Base-by-base conservation (phyloP, 2,329 filamentous ascomycete species). In the Aspergillus neoniger region DNA sequence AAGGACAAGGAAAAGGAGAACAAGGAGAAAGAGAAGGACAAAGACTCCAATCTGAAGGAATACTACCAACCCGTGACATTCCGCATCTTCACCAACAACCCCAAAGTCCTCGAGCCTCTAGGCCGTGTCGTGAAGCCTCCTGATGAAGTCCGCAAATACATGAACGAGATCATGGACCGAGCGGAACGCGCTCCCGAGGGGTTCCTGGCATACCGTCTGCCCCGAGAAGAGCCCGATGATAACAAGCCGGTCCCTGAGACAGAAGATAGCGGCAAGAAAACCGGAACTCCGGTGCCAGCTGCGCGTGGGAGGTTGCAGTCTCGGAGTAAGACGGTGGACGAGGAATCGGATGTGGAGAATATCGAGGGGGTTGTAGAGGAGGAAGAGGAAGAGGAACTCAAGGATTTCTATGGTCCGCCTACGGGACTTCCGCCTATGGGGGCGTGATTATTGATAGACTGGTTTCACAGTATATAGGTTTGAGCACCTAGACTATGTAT, bases 161-260 rank as follows among this genome's bases (percentile, higher is more conserved):
- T 86, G 84, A 80, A 84, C 58, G 79, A 81, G 21, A 74, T 84
- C 14, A 87, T 88, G 78, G 80, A 83, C 64, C 81, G 80, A 3
- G 83, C 83, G 55, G 80, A 81, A 62, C 77, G 83, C 15, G 84
- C 84, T 0, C 83, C 84, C 3, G 80, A 82, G 59, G 81, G 82
- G 5, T 83, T 82, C 69, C 75, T 88, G 8, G 84, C 85, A 1
- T 76, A 86, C 57, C 80, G 83, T 52, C 71, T 88, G 52, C 86
- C 86, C 3, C 72, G 72, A 5, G 79, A 81, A 53, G 73, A 76
- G 30, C 58, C 54, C 5, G 71, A 71, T 30, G 63, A 63, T 12
- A 59, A 53, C 25, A 59, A 50, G 47, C 32, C 1, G 2, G 23
- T 15, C 30, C 47, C 25, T 15, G 47, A 50, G 47, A 5, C 28